These are phyloP conservation scores for Beauveria asiatica DNA, from an alignment of 2,329 filamentous ascomycete genomes.

Conservation along the genomic window DNA sequence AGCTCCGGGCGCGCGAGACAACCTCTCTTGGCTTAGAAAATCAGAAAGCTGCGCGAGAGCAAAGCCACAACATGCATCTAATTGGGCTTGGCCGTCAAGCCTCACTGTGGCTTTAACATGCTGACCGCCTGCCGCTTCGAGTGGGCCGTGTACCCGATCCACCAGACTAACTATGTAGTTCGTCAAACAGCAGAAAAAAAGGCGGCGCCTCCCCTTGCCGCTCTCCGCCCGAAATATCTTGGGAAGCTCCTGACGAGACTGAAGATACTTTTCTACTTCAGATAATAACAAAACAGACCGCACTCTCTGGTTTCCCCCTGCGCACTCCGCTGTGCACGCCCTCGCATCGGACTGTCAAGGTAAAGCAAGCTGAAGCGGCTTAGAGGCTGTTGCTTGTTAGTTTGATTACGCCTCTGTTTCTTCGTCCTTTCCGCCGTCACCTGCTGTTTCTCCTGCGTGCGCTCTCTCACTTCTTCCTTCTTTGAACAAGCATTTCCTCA, in stretches of 20 bases:
- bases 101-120: neutral
- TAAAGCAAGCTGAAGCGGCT: neutral
- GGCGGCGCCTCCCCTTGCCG: no score
- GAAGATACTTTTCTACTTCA: neutral
- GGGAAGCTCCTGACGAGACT: neutral
- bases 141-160: neutral
- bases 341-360: neutral
- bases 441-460: neutral
- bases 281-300: neutral
- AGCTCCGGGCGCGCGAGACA: neutral
- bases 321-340: neutral
- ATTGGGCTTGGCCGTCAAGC: neutral
- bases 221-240: neutral
- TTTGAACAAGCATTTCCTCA: neutral
- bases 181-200: neutral
- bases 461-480: neutral
- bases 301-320: neutral
- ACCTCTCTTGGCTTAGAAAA: conserved; percentile 5
- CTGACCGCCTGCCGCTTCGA: conserved; percentile 2
- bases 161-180: neutral
- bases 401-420: neutral
- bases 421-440: neutral
- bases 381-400: neutral
- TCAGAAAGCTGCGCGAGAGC: neutral
- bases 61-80: neutral